phyloP scores from a whole-genome alignment of 73 alveolate species.

The Tetrahymena elliotti region DNA sequence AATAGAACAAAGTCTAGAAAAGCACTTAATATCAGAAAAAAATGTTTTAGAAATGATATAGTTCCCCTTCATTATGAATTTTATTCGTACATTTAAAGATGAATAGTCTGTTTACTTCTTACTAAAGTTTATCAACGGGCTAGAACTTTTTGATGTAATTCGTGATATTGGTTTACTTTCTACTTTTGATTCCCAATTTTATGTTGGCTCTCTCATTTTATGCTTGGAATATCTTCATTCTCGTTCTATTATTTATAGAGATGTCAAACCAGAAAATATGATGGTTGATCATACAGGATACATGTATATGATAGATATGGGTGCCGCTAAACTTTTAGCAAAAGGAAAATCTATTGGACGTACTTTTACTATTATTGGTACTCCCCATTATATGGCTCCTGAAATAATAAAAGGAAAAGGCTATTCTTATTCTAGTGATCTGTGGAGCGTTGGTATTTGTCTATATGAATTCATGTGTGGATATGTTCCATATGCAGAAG shows the following conservation, averaged over 20 bases:
- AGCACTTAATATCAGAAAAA: slow-evolving; percentile 42
- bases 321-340: slow-evolving; percentile 49
- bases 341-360: slow-evolving; percentile 12
- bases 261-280: slow-evolving; percentile 72
- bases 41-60: slow-evolving; percentile 34
- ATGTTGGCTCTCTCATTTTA: slow-evolving; percentile 51
- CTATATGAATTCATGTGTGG: slow-evolving; percentile 76
- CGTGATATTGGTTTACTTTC: slow-evolving; percentile 53
- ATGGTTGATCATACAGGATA: slow-evolving; percentile 56
- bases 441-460: slow-evolving; percentile 70
- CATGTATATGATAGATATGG: slow-evolving; percentile 52
- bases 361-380: slow-evolving; percentile 53
- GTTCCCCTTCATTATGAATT: slow-evolving; percentile 57
- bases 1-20: slow-evolving; percentile 31
- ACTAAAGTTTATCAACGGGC: slow-evolving; percentile 48
- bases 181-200: slow-evolving; percentile 45
- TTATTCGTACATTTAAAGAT: slow-evolving; percentile 58
- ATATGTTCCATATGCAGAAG: slow-evolving; percentile 73
- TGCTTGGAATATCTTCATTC: slow-evolving; percentile 65
- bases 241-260: slow-evolving; percentile 53
- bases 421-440: slow-evolving; percentile 59
- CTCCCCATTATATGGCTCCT: slow-evolving; percentile 77
- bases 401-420: slow-evolving; percentile 70
- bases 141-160: slow-evolving; percentile 62
- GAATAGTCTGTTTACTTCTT: slow-evolving; percentile 48